A percentile compares a stretch with the other conserved stretches of the same genome.
phyloP scores from a whole-genome alignment of 2,329 filamentous ascomycete species.

The Pyrenophora graminea region DNA sequence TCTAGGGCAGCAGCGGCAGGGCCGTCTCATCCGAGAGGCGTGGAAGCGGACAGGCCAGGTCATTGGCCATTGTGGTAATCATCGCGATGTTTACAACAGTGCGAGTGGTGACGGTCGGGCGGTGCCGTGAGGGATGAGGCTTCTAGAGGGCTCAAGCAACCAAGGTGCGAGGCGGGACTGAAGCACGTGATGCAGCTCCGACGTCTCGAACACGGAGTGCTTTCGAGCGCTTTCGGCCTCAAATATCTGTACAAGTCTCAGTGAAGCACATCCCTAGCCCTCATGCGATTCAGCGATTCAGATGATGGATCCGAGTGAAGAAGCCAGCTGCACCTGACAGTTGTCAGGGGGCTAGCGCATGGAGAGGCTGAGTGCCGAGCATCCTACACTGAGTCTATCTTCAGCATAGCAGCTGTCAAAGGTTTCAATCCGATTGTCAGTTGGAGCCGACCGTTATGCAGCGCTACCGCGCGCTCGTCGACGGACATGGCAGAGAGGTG shows the following conservation, averaged over 20 bases:
- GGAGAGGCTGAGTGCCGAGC: background rate
- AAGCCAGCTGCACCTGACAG: background rate
- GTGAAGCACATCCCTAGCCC: background rate
- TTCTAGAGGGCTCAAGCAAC: background rate
- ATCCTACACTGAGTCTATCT: conserved; percentile 1
- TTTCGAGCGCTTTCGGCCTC: conserved; percentile 6
- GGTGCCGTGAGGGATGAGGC: background rate
- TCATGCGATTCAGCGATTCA: background rate
- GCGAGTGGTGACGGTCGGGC: conserved; percentile 3
- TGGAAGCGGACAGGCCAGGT: conserved; percentile 19
- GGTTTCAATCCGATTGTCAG: background rate
- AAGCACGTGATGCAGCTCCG: conserved; percentile 7
- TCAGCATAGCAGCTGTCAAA: conserved; percentile 10
- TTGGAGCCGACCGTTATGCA: conserved; percentile 1
- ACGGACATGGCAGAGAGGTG: background rate
- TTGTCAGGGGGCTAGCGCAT: background rate
- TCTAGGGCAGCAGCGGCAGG: conserved; percentile 25
- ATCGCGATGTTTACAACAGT: conserved; percentile 6
- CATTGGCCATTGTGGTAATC: conserved; percentile 9
- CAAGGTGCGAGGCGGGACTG: background rate
- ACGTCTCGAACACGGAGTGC: conserved; percentile 1
- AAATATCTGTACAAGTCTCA: background rate
- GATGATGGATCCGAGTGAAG: background rate
- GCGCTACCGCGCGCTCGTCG: conserved; percentile 1
- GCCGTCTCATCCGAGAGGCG: conserved; percentile 36